These are phyloP conservation scores for Talaromyces adpressus DNA, from an alignment of 495 filamentous ascomycete species.

Conservation along the genomic window DNA sequence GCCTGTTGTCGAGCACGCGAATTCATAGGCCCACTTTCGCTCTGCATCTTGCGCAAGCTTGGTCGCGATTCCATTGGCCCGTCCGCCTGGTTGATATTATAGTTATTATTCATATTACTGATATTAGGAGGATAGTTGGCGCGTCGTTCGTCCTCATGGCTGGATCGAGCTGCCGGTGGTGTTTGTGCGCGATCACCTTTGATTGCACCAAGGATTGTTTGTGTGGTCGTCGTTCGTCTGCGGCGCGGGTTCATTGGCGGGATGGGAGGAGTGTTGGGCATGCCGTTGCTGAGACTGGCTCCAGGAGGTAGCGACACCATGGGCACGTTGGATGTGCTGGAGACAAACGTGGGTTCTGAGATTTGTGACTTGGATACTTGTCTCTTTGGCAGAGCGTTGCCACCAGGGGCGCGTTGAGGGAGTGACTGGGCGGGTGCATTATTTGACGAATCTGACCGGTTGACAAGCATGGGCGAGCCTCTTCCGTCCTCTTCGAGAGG, in stretches of 20 bases:
- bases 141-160: conserved; percentile 33
- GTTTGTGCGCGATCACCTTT: conserved; percentile 30
- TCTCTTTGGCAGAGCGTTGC: conserved; percentile 45
- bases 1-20: conserved; percentile 35
- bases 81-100: background rate
- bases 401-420: conserved; percentile 25
- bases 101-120: background rate
- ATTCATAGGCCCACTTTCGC: conserved; percentile 38
- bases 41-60: conserved; percentile 46
- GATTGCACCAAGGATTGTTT: conserved; percentile 46
- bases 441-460: conserved; percentile 18
- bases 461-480: conserved; percentile 16
- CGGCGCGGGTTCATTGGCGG: conserved; percentile 68
- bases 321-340: conserved; percentile 65
- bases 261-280: conserved; percentile 44
- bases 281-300: conserved; percentile 34
- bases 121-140: background rate
- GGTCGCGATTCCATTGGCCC: conserved; percentile 34
- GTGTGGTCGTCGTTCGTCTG: conserved; percentile 48
- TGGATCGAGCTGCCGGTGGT: conserved; percentile 16
- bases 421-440: conserved; percentile 13
- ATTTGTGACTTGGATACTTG: conserved; percentile 69
- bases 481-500: conserved; percentile 26
- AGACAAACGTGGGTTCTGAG: conserved; percentile 78
- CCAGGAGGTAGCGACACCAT: conserved; percentile 54